A percentile compares a stretch with the other conserved stretches of the same genome.
These are phyloP conservation scores for Solanum boliviense DNA, from an alignment of 257 asterid species.

Conservation along the genomic window DNA sequence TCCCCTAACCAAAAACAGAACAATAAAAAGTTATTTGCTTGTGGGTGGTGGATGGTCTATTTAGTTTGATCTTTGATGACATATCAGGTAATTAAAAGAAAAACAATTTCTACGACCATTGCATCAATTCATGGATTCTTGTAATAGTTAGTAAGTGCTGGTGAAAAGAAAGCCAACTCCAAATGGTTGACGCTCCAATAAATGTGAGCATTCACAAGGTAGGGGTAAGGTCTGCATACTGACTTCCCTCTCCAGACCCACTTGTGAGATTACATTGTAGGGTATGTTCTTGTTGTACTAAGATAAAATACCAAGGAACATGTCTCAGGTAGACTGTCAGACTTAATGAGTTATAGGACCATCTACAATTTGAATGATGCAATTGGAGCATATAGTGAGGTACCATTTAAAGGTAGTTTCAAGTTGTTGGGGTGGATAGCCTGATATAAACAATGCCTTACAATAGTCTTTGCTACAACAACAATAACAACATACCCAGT, in stretches of 20 bases:
- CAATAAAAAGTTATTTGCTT: background rate
- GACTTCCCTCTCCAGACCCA: no score
- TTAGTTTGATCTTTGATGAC: background rate
- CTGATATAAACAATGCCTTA: conserved; percentile 4
- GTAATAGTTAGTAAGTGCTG: background rate
- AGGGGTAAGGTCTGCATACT: no score
- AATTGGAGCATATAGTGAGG: background rate
- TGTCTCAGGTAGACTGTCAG: background rate
- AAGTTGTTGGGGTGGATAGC: conserved; percentile 18
- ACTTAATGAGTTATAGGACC: background rate
- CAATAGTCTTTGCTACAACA: background rate
- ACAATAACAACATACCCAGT: background rate
- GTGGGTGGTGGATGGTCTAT: background rate
- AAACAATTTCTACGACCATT: background rate
- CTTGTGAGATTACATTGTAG: background rate
- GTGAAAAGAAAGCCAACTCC: background rate
- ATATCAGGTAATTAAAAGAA: background rate
- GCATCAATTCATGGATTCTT: background rate
- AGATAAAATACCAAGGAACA: background rate
- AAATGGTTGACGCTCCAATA: background rate
- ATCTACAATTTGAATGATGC: background rate
- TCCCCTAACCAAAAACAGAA: background rate
- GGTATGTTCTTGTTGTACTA: background rate
- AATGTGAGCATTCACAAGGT: background rate
- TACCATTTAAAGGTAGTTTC: background rate